Evolutionary conservation across 2,329 filamentous ascomycete genomes (phyloP), one percentile per base, ranked within the genome.

Genomic region (Hypoxylon sp.): DNA sequence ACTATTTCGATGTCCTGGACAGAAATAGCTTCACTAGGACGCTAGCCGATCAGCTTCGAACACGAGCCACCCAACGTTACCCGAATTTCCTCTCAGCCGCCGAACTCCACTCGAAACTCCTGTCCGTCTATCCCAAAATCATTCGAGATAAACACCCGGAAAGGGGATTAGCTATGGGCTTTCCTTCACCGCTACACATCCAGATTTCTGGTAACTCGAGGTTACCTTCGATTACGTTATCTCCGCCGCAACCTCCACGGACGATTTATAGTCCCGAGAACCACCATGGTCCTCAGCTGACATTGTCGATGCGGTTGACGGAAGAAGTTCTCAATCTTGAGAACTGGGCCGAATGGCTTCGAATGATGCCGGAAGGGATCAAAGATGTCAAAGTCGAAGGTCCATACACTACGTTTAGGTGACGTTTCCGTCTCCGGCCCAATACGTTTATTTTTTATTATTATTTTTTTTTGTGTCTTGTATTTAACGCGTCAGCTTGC

Each of bases 271-370:
- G 79, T n/a, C 81, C 79, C 24, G 70, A 73, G 19, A 68, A 65
- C 41, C 64, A 57, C 6, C 68, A 71, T 10, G 78, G 78, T 8
- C 77, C 81, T 2, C 81, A 84, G 56, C 64, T 87, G 34, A 82
- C 80, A 53, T 71, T 88, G 6, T 82, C 81, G 8, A 79, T 87
- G 56, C 79, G 81, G 24, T 73, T 87, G 43, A 79, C 79, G 2
- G 84, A 86, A 41, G 83, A 85, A 22, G 79, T 79, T 28, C 74
- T 85, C 62, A 81, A 85, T 62, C 72, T 82, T 55, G 84, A 87
- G 52, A 81, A 76, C 56, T 87, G 85, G 85, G 78, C 81, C 56
- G 85, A 87, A 70, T 87, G 85, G 84, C 73, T 88, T 65, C 81
- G 85, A 20, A 76, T 84, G 70, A 84, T 87, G 80, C 85, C 85